phyloP scores from a whole-genome alignment of 441 rosid species.

The Corymbia calophylla region DNA sequence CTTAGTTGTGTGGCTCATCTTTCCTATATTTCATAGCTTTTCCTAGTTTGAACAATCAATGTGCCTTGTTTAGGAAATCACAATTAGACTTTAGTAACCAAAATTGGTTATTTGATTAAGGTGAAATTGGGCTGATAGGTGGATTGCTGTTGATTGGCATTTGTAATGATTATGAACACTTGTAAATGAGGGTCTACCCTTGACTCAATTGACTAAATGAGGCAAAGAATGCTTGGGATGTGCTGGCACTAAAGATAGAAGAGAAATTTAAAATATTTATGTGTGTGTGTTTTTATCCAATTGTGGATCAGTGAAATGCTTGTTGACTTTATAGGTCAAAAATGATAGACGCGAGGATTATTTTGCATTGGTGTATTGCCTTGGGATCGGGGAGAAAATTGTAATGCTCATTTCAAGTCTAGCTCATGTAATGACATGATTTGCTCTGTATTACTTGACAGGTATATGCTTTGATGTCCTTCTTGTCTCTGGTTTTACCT shows the following conservation, averaged over 20 bases:
- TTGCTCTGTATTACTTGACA: conserved; percentile 15
- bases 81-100: not conserved
- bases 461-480: conserved; percentile 90
- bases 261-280: not conserved
- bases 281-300: not conserved
- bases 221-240: not conserved
- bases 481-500: conserved; percentile 72
- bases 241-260: not conserved
- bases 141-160: not conserved
- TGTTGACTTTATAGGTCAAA: not conserved
- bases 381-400: not conserved
- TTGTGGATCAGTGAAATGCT: not conserved
- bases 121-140: not conserved
- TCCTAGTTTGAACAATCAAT: not conserved
- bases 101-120: not conserved
- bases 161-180: not conserved
- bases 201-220: not conserved
- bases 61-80: not conserved
- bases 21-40: not conserved
- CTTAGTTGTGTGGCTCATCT: not conserved
- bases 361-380: not conserved
- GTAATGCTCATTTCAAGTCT: not conserved
- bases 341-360: not conserved
- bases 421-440: not conserved
- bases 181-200: not conserved